Base-by-base conservation (phyloP, 1,284 basidiomycete species). In the Rhodotorula glutinis region DNA sequence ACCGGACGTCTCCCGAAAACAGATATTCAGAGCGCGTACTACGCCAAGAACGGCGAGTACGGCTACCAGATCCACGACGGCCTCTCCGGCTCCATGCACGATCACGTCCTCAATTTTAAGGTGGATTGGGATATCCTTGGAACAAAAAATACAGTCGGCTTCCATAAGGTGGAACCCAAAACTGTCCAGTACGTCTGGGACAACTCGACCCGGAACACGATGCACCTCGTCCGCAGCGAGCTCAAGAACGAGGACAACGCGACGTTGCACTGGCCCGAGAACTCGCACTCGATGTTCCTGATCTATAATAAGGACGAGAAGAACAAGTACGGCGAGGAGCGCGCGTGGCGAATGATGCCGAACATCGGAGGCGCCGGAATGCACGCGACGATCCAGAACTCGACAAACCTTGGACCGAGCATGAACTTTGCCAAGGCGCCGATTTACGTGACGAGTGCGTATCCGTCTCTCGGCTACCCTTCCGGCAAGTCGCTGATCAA, bases 191-290 rank as follows among this genome's bases (percentile, higher is more conserved):
- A 78, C 71, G 66, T 70, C 23, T 79, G 78, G 78, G 65, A 63
- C 44, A 71, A 75, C 52, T 56, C 38, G 3, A 67, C 71, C 19
- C 74, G 77, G 25, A 59, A 63, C n/a, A 78, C 77, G 23, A 78
- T 77, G 77, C 75, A 77, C 62, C 63, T 79, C 40, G 67, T 68
- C 5, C 80, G 82, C 40, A 79, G 79, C 33, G 82, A 81, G 72
- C 82, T 87, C 69, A 77, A 80, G 11, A 85, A 79, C 69, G 87
- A 88, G 77, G 79, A 85, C 71, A 81, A 87, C n/a, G 82, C 74
- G 33, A 75, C 74, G 60, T 66, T 78, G 55, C 83, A 83, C 72
- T 84, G 83, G 77, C 82, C 83, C 1, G 43, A 66, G 25, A 87
- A 87, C 72, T 81, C 82, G 70, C 82, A 86, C 75, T 83, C 52